phyloP scores from a whole-genome alignment of 768 basidiomycete species.

The Termitomyces sp. region DNA sequence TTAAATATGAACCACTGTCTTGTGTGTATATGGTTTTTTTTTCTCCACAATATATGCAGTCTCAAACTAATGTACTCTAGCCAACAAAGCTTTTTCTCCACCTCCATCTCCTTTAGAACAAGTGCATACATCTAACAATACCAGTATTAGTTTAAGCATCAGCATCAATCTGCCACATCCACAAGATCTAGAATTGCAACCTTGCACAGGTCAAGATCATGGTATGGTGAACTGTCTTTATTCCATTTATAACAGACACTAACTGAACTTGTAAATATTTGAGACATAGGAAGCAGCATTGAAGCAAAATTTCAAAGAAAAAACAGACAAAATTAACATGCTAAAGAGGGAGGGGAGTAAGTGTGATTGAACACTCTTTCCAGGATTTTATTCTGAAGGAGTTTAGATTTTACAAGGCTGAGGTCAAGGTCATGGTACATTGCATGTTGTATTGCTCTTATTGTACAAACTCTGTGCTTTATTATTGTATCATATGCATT shows the following conservation, averaged over 20 bases:
- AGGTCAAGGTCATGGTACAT: not conserved
- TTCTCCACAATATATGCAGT: not conserved
- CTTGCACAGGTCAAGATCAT: not conserved
- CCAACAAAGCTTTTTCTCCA: not conserved
- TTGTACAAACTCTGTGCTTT: too few species aligned
- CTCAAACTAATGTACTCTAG: not conserved
- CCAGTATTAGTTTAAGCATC: not conserved
- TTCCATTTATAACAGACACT: not conserved
- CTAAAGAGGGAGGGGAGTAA: not conserved
- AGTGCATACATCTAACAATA: slow-evolving; percentile 5
- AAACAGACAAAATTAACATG: not conserved
- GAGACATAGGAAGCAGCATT: slow-evolving; percentile 41
- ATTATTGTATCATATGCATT: too few species aligned
- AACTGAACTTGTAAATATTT: slow-evolving; percentile 7
- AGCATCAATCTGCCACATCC: not conserved
- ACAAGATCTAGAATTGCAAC: slow-evolving; percentile 8
- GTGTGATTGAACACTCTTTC: not conserved
- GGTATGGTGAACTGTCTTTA: not conserved
- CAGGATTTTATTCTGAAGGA: not conserved
- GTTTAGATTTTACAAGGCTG: not conserved
- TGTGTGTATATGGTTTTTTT: not conserved
- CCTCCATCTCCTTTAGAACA: not conserved
- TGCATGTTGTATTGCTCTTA: not conserved
- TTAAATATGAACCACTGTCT: not conserved
- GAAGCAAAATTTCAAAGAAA: slow-evolving; percentile 20